phyloP scores from a whole-genome alignment of 345 rosid species.

The Rhizophora mangle region DNA sequence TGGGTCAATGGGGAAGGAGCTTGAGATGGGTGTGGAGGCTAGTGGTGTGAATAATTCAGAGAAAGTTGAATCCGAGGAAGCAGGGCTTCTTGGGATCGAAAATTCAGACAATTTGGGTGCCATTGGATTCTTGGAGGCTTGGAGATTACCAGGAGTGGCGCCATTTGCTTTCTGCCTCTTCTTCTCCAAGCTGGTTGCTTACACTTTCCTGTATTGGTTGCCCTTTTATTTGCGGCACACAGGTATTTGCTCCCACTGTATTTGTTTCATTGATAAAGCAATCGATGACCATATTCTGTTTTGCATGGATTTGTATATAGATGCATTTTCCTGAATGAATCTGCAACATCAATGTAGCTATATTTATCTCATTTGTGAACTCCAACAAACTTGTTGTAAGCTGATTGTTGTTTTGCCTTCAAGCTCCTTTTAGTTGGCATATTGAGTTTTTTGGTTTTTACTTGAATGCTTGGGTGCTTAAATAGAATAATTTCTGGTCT shows the following conservation, averaged over 20 bases:
- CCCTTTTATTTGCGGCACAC: conserved; percentile 89
- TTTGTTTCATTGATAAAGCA: too few relatives aligned
- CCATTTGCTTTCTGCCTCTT: conserved; percentile 83
- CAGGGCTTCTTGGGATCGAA: conserved; percentile 38
- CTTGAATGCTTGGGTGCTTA: too few relatives aligned
- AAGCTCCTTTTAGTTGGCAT: too few relatives aligned
- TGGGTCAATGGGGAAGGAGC: conserved; percentile 39
- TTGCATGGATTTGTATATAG: not conserved
- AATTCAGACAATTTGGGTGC: conserved; percentile 39
- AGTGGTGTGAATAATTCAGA: conserved; percentile 32
- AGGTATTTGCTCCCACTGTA: conserved; percentile 37
- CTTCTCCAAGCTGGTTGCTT: conserved; percentile 91
- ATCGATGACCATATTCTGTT: not conserved
- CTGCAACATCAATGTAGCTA: too few relatives aligned
- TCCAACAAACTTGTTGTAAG: too few relatives aligned
- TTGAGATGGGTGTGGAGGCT: conserved; percentile 48
- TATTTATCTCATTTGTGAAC: too few relatives aligned
- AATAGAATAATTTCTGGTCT: not conserved
- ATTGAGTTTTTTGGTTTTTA: too few relatives aligned
- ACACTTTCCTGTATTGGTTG: conserved; percentile 90
- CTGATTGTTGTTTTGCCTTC: too few relatives aligned
- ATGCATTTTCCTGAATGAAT: too few relatives aligned
- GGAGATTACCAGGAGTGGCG: conserved; percentile 90
- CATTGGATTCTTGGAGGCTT: conserved; percentile 78
- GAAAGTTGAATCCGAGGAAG: conserved; percentile 56